These are phyloP conservation scores for Saposhnikovia divaricata DNA, from an alignment of 129 eudicot genomes.

Conservation along the genomic window DNA sequence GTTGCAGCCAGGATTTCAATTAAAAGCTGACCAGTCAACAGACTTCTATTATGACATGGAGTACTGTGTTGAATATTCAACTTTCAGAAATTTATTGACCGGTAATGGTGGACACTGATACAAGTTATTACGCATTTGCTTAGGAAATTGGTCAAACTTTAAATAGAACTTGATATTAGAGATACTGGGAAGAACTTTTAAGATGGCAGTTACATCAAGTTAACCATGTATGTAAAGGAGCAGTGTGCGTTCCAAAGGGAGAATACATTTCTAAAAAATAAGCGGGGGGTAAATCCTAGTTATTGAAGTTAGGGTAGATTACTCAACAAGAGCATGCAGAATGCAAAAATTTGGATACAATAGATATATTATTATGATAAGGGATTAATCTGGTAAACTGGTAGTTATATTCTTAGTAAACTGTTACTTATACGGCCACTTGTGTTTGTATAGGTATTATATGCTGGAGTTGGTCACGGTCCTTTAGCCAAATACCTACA, in stretches of 20 bases:
- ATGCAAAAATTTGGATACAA: background rate
- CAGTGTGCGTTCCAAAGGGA: background rate
- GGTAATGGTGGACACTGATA: slow-evolving; percentile 36
- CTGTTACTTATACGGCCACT: background rate
- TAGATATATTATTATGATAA: background rate
- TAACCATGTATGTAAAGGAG: background rate
- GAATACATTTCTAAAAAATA: background rate
- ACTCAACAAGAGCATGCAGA: background rate
- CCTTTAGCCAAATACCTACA: background rate
- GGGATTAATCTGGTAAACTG: background rate
- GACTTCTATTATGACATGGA: slow-evolving; percentile 89
- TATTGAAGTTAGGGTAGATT: background rate
- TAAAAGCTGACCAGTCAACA: slow-evolving; percentile 35
- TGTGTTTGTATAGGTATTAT: background rate
- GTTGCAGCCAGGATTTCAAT: slow-evolving; percentile 48
- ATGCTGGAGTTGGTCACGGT: background rate
- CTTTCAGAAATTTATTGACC: slow-evolving; percentile 53
- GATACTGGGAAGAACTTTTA: background rate
- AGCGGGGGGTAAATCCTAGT: background rate
- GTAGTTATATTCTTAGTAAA: background rate
- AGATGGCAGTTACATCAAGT: background rate
- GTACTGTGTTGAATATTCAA: slow-evolving; percentile 85
- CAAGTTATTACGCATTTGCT: background rate
- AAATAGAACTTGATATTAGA: slow-evolving; percentile 6
- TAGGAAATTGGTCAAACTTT: background rate